These are phyloP conservation scores for Xylariaceae sp. DNA, from an alignment of 2,329 filamentous ascomycete species.

Conservation along the genomic window DNA sequence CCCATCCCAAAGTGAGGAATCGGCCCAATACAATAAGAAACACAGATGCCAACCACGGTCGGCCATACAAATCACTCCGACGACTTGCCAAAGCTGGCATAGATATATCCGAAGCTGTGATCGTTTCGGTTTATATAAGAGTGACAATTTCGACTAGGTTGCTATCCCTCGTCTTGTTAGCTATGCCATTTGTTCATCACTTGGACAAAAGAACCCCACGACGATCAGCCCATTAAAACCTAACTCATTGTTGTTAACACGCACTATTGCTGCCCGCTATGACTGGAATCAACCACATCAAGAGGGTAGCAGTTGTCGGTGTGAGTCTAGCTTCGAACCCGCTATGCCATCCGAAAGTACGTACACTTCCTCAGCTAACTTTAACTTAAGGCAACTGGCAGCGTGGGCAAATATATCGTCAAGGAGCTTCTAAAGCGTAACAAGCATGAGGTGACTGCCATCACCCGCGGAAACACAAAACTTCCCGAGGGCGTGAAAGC, in stretches of 20 bases:
- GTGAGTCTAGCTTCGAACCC: conserved; percentile 35
- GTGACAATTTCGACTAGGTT: no score
- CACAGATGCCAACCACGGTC: no score
- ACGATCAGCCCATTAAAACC: background rate
- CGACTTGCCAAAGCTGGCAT: background rate
- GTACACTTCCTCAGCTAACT: background rate
- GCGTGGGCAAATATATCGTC: conserved; percentile 38
- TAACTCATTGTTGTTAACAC: background rate
- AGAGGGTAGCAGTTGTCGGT: conserved; percentile 45
- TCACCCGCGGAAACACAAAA: conserved; percentile 42
- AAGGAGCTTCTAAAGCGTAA: conserved; percentile 42
- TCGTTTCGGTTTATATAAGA: background rate
- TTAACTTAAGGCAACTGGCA: conserved; percentile 39
- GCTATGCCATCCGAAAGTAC: background rate
- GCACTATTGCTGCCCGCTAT: background rate
- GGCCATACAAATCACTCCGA: no score
- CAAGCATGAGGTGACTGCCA: conserved; percentile 49
- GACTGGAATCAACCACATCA: conserved; percentile 35
- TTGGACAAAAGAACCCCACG: background rate
- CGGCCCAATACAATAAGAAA: no score
- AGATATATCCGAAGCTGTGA: background rate
- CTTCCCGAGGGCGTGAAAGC: conserved; percentile 44
- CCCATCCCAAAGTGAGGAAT: no score
- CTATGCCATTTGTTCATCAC: background rate
- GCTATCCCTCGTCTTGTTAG: background rate